Conservation (phyloP, 805 yeast species). For the Kazachstania kunashirensis region DNA sequence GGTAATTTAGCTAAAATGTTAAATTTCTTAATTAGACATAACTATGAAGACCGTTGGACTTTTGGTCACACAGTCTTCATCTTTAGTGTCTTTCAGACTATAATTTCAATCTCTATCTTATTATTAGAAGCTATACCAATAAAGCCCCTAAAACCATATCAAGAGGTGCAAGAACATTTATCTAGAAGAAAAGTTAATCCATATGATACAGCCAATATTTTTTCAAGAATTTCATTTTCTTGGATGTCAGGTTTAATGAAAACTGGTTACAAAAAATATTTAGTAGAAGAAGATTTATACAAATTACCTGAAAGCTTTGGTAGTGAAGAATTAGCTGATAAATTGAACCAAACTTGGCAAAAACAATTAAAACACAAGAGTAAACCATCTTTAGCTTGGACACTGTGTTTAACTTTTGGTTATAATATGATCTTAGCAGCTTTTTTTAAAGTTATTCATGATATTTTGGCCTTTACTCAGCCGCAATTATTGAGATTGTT, state of each 20-base stretch:
- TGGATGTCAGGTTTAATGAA: slow-evolving; percentile 89
- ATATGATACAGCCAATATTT: slow-evolving; percentile 44
- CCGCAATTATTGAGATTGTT: slow-evolving; percentile 70
- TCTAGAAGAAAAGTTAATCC: slow-evolving; percentile 29
- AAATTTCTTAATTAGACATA: slow-evolving; percentile 31
- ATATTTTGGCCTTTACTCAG: slow-evolving; percentile 72
- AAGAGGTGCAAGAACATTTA: slow-evolving; percentile 27
- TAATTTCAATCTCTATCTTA: slow-evolving; percentile 27
- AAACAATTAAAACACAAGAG: slow-evolving; percentile 38
- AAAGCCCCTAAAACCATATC: slow-evolving; percentile 36
- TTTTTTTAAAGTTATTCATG: slow-evolving; percentile 61
- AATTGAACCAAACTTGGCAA: slow-evolving; percentile 53
- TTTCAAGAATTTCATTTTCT: slow-evolving; percentile 67
- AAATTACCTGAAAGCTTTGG: slow-evolving; percentile 59
- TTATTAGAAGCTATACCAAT: slow-evolving; percentile 33
- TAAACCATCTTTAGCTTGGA: slow-evolving; percentile 43
- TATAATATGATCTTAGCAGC: slow-evolving; percentile 61
- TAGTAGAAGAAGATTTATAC: slow-evolving; percentile 60
- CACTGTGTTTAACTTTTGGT: slow-evolving; percentile 68
- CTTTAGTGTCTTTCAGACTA: slow-evolving; percentile 27
- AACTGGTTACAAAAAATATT: slow-evolving; percentile 56
- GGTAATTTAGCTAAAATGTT: slow-evolving; percentile 38
- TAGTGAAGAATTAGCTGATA: slow-evolving; percentile 41
- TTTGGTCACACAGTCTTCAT: slow-evolving; percentile 21
- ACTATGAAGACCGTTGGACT: slow-evolving; percentile 24